phyloP scores from a whole-genome alignment of 139 green algal genomes.

The Chlorella sp. region DNA sequence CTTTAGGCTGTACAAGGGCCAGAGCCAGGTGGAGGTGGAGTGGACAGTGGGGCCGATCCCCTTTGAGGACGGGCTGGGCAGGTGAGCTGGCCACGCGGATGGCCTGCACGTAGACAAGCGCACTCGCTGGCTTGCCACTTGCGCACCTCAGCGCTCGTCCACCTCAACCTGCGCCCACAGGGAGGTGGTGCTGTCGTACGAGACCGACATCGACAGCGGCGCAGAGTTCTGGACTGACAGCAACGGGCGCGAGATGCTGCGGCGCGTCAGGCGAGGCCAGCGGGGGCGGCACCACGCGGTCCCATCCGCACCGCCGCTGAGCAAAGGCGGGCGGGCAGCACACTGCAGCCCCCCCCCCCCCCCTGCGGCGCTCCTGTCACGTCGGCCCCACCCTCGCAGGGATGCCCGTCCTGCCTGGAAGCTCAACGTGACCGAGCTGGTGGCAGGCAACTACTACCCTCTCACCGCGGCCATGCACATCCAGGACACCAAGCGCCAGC shows the following conservation, averaged over 20 bases:
- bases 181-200: too few species aligned
- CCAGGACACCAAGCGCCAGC: conserved; percentile 19
- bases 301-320: too few species aligned
- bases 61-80: conserved; percentile 53
- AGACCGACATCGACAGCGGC: conserved; percentile 19
- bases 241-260: conserved; percentile 76
- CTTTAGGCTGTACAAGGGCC: conserved; percentile 46
- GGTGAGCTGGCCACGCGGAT: conserved; percentile 68
- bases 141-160: too few species aligned
- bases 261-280: conserved; percentile 24
- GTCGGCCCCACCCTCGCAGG: background rate
- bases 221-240: conserved; percentile 67
- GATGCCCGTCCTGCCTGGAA: conserved; percentile 64
- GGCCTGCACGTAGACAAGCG: too few species aligned
- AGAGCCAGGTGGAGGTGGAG: conserved; percentile 59
- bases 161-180: too few species aligned
- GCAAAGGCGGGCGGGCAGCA: too few species aligned
- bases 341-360: too few species aligned
- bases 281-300: too few species aligned
- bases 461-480: conserved; percentile 65
- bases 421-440: conserved; percentile 56
- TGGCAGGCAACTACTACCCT: conserved; percentile 81
- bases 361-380: too few species aligned
- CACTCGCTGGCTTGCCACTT: too few species aligned
- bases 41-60: conserved; percentile 80